These are phyloP conservation scores for Amoebophrya sp. DNA, from an alignment of 169 alveolate species.

Conservation along the genomic window DNA sequence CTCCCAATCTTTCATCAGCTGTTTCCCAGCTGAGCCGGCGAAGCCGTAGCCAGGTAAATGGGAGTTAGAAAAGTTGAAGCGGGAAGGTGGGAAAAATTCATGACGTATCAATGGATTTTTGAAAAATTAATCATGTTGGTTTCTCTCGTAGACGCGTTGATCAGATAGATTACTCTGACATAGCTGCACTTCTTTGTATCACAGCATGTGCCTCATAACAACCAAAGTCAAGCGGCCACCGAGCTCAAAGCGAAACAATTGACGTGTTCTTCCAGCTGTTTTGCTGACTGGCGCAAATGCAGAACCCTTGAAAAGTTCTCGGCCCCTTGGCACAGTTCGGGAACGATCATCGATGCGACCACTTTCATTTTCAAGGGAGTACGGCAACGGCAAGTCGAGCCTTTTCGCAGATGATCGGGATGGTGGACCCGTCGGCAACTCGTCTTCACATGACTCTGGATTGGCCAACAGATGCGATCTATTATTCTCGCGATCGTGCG, in stretches of 20 bases:
- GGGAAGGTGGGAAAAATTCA: too few relatives aligned
- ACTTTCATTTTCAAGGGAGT: not conserved
- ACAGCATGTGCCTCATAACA: too few relatives aligned
- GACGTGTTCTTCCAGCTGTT: not conserved
- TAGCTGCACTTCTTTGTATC: too few relatives aligned
- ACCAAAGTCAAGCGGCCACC: not conserved
- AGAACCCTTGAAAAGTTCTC: not conserved
- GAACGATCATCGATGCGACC: too few relatives aligned
- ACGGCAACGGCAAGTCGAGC: not conserved
- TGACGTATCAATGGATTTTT: too few relatives aligned
- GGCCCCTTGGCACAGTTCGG: too few relatives aligned
- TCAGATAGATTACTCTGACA: too few relatives aligned
- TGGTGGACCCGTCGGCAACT: not conserved
- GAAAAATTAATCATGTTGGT: too few relatives aligned
- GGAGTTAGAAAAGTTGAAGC: too few relatives aligned
- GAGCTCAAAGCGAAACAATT: not conserved
- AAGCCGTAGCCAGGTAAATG: not conserved
- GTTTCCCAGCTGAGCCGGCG: not conserved
- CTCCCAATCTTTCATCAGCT: not conserved
- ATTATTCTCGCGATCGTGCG: not conserved
- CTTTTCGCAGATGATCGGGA: not conserved
- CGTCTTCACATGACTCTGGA: not conserved
- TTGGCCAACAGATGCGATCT: not conserved
- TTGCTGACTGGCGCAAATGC: not conserved
- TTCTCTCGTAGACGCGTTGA: too few relatives aligned